phyloP scores from a whole-genome alignment of 257 asterid species.

The Marsdenia floribunda region DNA sequence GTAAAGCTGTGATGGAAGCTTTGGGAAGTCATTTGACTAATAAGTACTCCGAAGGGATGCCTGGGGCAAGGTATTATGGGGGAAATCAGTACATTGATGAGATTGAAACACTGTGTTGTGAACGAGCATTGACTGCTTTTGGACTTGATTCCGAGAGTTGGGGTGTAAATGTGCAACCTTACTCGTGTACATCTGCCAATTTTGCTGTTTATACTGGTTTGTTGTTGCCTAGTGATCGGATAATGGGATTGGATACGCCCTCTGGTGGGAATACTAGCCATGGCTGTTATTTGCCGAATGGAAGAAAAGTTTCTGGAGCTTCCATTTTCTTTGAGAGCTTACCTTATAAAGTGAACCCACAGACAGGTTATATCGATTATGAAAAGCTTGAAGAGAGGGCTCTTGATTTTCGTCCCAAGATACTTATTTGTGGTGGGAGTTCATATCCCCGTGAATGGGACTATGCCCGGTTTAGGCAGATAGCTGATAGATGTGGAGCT shows the following conservation, averaged over 20 bases:
- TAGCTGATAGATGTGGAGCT: conserved; percentile 90
- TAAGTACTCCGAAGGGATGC: conserved; percentile 81
- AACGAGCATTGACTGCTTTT: conserved; percentile 76
- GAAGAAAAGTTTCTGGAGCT: conserved; percentile 91
- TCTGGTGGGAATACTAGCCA: conserved; percentile 97
- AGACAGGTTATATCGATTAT: conserved; percentile 72
- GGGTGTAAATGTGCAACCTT: conserved; percentile 95
- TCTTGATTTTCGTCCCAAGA: conserved; percentile 81
- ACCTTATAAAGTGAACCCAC: conserved; percentile 72
- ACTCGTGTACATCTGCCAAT: conserved; percentile 83
- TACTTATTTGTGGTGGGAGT: conserved; percentile 90
- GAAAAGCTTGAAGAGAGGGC: conserved; percentile 89
- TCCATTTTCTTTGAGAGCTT: conserved; percentile 80
- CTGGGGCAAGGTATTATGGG: conserved; percentile 77
- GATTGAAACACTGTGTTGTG: conserved; percentile 66
- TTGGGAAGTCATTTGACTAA: conserved; percentile 84
- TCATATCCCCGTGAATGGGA: conserved; percentile 92
- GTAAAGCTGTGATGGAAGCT: conserved; percentile 81
- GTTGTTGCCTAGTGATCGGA: conserved; percentile 82
- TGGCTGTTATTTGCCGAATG: conserved; percentile 91
- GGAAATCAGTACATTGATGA: conserved; percentile 82
- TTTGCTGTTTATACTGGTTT: conserved; percentile 86
- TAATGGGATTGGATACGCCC: conserved; percentile 91
- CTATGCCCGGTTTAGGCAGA: conserved; percentile 62
- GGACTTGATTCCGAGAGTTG: conserved; percentile 63